These are phyloP conservation scores for Starmerella gropengiesseri DNA, from an alignment of 805 yeast genomes.

Conservation along the genomic window DNA sequence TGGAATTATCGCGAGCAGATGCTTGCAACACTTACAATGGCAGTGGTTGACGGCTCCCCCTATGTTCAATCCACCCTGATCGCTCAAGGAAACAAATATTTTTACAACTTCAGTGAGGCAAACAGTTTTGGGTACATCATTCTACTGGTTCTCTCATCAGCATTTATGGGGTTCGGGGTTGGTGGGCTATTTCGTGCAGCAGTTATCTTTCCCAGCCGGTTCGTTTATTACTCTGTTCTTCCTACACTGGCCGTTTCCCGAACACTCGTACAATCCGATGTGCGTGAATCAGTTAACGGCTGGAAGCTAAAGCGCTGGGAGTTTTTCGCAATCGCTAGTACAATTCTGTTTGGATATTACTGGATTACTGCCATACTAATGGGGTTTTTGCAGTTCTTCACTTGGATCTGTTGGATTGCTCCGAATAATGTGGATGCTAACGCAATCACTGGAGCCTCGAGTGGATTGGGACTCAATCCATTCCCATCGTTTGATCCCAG, in stretches of 20 bases:
- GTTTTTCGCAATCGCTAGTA: conserved; percentile 38
- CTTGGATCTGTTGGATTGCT: conserved; percentile 49
- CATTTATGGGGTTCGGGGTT: conserved; percentile 55
- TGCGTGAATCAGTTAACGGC: conserved; percentile 35
- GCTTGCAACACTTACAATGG: conserved; percentile 39
- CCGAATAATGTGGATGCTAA: conserved; percentile 45
- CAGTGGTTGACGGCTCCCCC: conserved; percentile 22
- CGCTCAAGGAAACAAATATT: conserved; percentile 26
- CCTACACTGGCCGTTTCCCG: conserved; percentile 48
- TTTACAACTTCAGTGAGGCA: conserved; percentile 27
- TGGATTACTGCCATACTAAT: conserved; percentile 60
- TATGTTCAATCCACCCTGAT: conserved; percentile 27
- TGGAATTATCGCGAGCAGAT: conserved; percentile 49
- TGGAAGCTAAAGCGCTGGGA: conserved; percentile 46
- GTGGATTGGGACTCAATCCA: conserved; percentile 30
- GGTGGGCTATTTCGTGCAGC: conserved; percentile 53
- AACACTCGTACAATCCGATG: conserved; percentile 31
- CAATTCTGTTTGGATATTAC: conserved; percentile 41
- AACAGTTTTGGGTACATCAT: conserved; percentile 42
- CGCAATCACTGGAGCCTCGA: conserved; percentile 46
- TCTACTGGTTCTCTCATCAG: conserved; percentile 43
- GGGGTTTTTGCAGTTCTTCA: conserved; percentile 48
- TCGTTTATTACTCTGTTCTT: conserved; percentile 45
- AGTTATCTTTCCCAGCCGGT: conserved; percentile 41
- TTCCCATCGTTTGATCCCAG: background rate